Conservation (phyloP, 2,329 filamentous ascomycete genomes). For the Colletotrichum sansevieriae region DNA sequence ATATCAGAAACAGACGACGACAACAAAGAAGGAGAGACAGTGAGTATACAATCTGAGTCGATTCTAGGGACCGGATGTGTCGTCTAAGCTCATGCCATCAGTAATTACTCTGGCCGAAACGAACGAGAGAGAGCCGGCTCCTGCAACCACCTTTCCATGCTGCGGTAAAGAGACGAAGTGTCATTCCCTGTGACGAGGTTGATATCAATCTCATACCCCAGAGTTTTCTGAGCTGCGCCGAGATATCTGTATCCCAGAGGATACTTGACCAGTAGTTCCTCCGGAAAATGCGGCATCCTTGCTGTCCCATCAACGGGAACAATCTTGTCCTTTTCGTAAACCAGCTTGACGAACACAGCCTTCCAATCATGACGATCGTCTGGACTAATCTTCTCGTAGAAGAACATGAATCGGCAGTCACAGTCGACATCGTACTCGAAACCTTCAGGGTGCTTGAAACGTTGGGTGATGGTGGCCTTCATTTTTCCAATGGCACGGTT, state of each 20-base stretch:
- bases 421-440: conserved; percentile 63
- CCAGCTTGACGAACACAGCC: conserved; percentile 60
- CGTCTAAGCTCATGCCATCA: too few species aligned
- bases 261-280: conserved; percentile 53
- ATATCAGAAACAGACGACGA: too few species aligned
- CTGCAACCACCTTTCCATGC: conserved; percentile 57
- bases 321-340: conserved; percentile 65
- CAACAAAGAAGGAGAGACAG: too few species aligned
- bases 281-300: conserved; percentile 53
- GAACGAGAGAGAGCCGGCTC: conserved; percentile 42
- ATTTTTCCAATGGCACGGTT: conserved; percentile 63
- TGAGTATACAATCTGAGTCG: too few species aligned
- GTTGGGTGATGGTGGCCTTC: conserved; percentile 67
- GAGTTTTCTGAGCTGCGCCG: conserved; percentile 59
- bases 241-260: conserved; percentile 62
- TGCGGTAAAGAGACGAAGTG: conserved; percentile 55
- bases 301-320: conserved; percentile 57
- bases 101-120: conserved; percentile 5
- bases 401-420: conserved; percentile 64
- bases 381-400: conserved; percentile 52
- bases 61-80: too few species aligned
- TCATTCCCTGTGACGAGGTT: conserved; percentile 56
- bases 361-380: conserved; percentile 50
- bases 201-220: conserved; percentile 59
- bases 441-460: conserved; percentile 53